Percentiles rank a stretch among this genome's conserved stretches.
These are phyloP conservation scores for Fusarium sp. DNA, from an alignment of 2,329 filamentous ascomycete species.

Conservation along the genomic window DNA sequence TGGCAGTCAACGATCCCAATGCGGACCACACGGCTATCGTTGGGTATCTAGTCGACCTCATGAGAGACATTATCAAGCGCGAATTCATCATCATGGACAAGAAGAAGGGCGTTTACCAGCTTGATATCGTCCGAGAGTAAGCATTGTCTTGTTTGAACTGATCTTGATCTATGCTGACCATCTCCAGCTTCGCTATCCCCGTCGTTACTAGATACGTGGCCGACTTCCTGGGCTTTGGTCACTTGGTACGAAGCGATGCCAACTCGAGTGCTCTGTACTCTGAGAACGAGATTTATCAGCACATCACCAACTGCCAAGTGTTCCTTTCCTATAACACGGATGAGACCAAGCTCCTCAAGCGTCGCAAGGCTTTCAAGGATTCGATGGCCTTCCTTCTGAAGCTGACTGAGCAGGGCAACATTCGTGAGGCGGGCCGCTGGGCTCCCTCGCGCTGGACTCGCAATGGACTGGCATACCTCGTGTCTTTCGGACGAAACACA, in stretches of 20 bases:
- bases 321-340: conserved; percentile 45
- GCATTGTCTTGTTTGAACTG: neutral
- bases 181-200: conserved; percentile 39
- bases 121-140: conserved; percentile 41
- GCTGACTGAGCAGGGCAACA: conserved; percentile 29
- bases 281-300: conserved; percentile 46
- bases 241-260: conserved; percentile 18
- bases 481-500: neutral
- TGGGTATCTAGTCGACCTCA: conserved; percentile 20
- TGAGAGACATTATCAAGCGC: conserved; percentile 32
- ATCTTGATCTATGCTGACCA: neutral
- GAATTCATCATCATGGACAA: conserved; percentile 27
- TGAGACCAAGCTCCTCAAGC: conserved; percentile 44
- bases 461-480: neutral
- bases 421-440: conserved; percentile 34
- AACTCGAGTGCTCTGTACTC: conserved; percentile 20
- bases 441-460: neutral
- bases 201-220: conserved; percentile 43
- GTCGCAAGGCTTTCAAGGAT: conserved; percentile 37
- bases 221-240: conserved; percentile 42
- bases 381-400: conserved; percentile 35
- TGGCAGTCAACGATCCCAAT: neutral
- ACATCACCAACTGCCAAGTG: conserved; percentile 46
- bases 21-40: neutral
- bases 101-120: conserved; percentile 26